Evolutionary conservation across 305 asterid genomes (phyloP).

Genomic region (Withania somnifera): DNA sequence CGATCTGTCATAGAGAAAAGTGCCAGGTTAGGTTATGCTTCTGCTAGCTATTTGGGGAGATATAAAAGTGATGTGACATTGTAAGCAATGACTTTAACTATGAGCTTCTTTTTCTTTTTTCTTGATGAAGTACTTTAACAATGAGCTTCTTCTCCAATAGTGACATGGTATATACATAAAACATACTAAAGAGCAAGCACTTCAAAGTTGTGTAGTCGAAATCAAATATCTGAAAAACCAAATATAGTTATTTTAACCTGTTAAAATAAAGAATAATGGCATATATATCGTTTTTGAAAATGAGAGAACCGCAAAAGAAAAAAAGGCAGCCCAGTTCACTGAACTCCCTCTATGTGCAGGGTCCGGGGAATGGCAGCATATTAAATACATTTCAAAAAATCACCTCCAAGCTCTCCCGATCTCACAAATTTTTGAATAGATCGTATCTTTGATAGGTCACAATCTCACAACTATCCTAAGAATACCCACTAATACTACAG

Average conservation of each 20-base stretch:
- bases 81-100: neutral
- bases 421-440: neutral
- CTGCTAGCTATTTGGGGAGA: constrained; percentile 1
- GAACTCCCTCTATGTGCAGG: neutral
- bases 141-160: neutral
- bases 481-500: neutral
- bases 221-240: neutral
- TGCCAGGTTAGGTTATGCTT: constrained; percentile 16
- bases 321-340: neutral
- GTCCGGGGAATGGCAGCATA: neutral
- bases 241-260: neutral
- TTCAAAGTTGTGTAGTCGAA: neutral
- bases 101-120: neutral
- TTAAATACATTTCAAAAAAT: neutral
- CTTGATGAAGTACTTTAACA: too few species aligned
- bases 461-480: neutral
- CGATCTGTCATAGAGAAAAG: constrained; percentile 54
- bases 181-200: neutral
- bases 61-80: neutral
- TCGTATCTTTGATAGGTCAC: neutral
- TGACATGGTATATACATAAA: neutral
- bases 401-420: neutral
- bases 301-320: neutral
- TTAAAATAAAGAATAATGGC: neutral
- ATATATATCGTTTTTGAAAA: neutral